phyloP scores from a whole-genome alignment of 2,329 filamentous ascomycete species.

The Lachnellula cervina region DNA sequence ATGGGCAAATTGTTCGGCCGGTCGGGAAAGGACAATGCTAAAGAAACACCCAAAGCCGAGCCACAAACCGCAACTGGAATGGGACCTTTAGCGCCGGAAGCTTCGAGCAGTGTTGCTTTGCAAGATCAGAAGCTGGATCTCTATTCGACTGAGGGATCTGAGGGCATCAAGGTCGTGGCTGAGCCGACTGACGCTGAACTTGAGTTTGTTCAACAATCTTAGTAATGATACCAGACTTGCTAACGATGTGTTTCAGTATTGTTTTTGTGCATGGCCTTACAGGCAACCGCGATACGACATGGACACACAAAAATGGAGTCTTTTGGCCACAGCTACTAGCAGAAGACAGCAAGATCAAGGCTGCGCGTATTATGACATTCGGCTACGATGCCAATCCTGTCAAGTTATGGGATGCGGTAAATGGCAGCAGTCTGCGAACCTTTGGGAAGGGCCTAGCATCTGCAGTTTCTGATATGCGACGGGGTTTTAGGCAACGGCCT shows the following conservation, averaged over 20 bases:
- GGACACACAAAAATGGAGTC: slow-evolving; percentile 28
- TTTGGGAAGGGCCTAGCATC: slow-evolving; percentile 13
- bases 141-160: slow-evolving; percentile 7
- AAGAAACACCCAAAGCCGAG: too few relatives aligned
- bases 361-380: slow-evolving; percentile 32
- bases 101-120: neutral
- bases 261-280: slow-evolving; percentile 40
- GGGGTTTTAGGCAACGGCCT: slow-evolving; percentile 8
- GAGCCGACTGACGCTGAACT: slow-evolving; percentile 3
- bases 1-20: too few relatives aligned
- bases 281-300: slow-evolving; percentile 37
- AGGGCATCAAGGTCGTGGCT: slow-evolving; percentile 9
- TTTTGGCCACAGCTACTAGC: slow-evolving; percentile 13
- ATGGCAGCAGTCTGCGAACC: slow-evolving; percentile 8
- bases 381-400: slow-evolving; percentile 31
- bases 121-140: neutral
- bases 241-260: slow-evolving; percentile 19
- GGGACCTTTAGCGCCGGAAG: neutral
- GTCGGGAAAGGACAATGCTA: too few relatives aligned
- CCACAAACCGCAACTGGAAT: neutral
- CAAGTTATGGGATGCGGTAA: slow-evolving; percentile 8
- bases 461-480: slow-evolving; percentile 8
- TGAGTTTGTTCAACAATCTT: slow-evolving; percentile 4
- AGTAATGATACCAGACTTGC: neutral
- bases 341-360: slow-evolving; percentile 7